Percentiles rank a stretch among this genome's conserved stretches.
phyloP scores from a whole-genome alignment of 169 alveolate genomes.

The Blepharisma undulans region DNA sequence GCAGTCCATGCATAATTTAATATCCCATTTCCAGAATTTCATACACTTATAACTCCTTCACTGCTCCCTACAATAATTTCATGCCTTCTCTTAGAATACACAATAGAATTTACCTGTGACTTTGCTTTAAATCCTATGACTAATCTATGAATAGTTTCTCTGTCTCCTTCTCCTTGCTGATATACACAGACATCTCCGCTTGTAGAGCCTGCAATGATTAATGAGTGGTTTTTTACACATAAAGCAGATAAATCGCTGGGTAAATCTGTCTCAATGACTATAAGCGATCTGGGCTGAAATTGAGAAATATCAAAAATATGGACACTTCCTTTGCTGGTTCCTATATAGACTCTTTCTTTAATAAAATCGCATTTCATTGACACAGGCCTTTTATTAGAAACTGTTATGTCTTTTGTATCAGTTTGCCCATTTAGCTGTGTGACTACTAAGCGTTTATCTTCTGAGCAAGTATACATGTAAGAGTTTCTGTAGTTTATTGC shows the following conservation, averaged over 20 bases:
- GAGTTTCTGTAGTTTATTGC: constrained; percentile 40
- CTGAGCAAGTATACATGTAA: constrained; percentile 46
- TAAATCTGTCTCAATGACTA: not conserved
- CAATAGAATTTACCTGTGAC: not conserved
- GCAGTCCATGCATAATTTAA: not conserved
- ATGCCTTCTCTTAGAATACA: not conserved
- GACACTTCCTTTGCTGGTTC: not conserved
- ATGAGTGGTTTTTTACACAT: not conserved
- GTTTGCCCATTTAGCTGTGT: not conserved
- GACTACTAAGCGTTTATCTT: constrained; percentile 48
- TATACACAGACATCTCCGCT: not conserved
- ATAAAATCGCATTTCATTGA: not conserved
- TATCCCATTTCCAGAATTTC: not conserved
- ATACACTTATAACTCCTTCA: not conserved
- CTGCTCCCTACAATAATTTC: not conserved
- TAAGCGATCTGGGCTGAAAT: not conserved
- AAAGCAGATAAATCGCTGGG: not conserved
- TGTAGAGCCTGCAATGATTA: not conserved
- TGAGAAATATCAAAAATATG: not conserved
- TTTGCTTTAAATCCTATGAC: not conserved
- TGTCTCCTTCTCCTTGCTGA: not conserved
- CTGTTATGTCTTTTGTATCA: not conserved
- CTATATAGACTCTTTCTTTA: not conserved
- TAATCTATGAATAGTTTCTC: not conserved
- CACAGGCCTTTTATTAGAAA: not conserved